Base-by-base conservation (phyloP, 2,329 filamentous ascomycete genomes). In the Phyllosticta ampelicida region DNA sequence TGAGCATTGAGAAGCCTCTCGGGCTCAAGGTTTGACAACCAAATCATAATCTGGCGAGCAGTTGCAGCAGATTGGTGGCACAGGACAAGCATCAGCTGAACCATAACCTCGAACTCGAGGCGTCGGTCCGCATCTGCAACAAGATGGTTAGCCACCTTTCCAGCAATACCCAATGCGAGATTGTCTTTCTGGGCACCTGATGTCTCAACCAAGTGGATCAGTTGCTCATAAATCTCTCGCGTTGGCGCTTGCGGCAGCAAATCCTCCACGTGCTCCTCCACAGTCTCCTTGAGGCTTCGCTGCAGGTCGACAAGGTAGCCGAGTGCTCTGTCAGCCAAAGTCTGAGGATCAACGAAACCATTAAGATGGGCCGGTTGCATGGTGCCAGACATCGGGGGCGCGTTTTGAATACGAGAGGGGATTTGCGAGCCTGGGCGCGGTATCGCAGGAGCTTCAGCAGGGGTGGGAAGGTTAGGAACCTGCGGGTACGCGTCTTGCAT, bases 51-150 rank as follows among this genome's bases (percentile, higher is more conserved):
- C 60, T 78, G 74, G 54, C 81, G 77, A 48, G 80, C 80, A 48
- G 82, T 81, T 30, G 76, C 69, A 5, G 77, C 74, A n/a, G 82
- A 84, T 61, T 83, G 73, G 55, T 81, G 77, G 67, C 83, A 86
- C n/a, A 86, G 72, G 62, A 81, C 80, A 48, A 78, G 76, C 29
- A 87, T 73, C 21, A 87, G 69, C 62, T 83, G 78, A 16, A 83
- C 80, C 55, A 86, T 75, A 29, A 85, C 78, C 65, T 87, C 84
- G 48, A 85, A 76, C 64, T 86, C 84, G 49, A 86, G 66, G 9
- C 77, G 75, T 49, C 73, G 77, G 60, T 80, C 73, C 5, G 74
- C 74, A 53, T 83, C 79, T 23, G 75, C 74, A 67, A 82, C 84
- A 26, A 86, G 73, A 28, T 76, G 74, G 19, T 75, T 78, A 61